Conservation (phyloP, 495 filamentous ascomycete species). For the Aspergillus hancockii region DNA sequence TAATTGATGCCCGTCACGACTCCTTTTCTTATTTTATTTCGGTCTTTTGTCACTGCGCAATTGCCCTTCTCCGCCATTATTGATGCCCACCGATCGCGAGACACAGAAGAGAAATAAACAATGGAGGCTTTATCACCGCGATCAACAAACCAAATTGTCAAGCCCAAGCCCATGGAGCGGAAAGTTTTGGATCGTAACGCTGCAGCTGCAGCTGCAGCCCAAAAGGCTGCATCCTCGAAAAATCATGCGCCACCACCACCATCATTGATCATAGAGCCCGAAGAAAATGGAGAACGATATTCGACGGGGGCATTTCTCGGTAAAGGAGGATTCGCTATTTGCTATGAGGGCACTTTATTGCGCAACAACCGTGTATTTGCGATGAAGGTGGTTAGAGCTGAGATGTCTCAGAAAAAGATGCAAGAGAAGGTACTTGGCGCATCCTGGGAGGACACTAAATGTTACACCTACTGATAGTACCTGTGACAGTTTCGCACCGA, state of each 20-base stretch:
- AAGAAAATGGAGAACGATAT: slow-evolving; percentile 73
- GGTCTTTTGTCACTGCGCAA: slow-evolving; percentile 9
- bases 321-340: slow-evolving; percentile 94
- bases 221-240: slow-evolving; percentile 43
- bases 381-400: slow-evolving; percentile 86
- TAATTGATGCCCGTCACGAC: slow-evolving; percentile 27
- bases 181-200: slow-evolving; percentile 57
- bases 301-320: slow-evolving; percentile 80
- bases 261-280: slow-evolving; percentile 72
- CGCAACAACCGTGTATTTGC: slow-evolving; percentile 69
- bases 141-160: slow-evolving; percentile 62
- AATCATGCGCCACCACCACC: slow-evolving; percentile 78
- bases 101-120: slow-evolving; percentile 18
- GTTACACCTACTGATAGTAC: slow-evolving; percentile 26
- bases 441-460: background rate
- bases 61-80: slow-evolving; percentile 20
- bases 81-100: slow-evolving; percentile 15
- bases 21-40: slow-evolving; percentile 6
- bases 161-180: slow-evolving; percentile 44
- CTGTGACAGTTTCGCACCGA: slow-evolving; percentile 85
- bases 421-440: slow-evolving; percentile 73
- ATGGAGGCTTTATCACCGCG: slow-evolving; percentile 75
- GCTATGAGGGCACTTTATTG: slow-evolving; percentile 72
- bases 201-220: slow-evolving; percentile 45
- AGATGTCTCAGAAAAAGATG: slow-evolving; percentile 82